phyloP scores from a whole-genome alignment of 2,329 filamentous ascomycete species.

The Hypoxylon sp. region DNA sequence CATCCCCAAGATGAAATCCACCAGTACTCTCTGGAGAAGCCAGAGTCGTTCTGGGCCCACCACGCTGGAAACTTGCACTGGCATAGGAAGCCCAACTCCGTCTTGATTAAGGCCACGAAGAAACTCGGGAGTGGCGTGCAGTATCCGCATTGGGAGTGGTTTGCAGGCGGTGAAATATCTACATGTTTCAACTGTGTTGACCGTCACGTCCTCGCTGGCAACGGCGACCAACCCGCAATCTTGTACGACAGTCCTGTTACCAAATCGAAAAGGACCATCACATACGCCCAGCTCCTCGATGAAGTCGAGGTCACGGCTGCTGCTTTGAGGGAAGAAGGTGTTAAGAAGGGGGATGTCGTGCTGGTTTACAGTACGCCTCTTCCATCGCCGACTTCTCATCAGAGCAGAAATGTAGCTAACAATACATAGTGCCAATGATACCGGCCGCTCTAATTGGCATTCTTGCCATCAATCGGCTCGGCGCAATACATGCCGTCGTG shows the following conservation, averaged over 20 bases:
- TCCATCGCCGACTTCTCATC: neutral
- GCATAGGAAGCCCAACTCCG: conserved; percentile 80
- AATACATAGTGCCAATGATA: conserved; percentile 87
- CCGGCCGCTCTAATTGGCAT: conserved; percentile 89
- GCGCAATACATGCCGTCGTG: conserved; percentile 91
- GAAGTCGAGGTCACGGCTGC: conserved; percentile 88
- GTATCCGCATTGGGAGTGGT: conserved; percentile 91
- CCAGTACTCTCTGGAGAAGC: conserved; percentile 74
- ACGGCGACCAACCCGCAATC: conserved; percentile 81
- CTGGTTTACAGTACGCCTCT: conserved; percentile 82
- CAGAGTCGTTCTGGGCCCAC: conserved; percentile 80
- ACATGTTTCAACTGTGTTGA: conserved; percentile 95
- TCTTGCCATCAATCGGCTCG: conserved; percentile 83
- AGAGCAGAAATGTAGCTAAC: conserved; percentile 30
- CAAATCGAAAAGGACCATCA: conserved; percentile 77
- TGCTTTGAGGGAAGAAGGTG: conserved; percentile 84
- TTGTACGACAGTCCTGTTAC: conserved; percentile 92
- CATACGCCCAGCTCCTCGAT: conserved; percentile 80
- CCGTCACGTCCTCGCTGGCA: conserved; percentile 85
- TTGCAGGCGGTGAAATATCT: conserved; percentile 87
- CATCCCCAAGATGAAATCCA: conserved; percentile 68
- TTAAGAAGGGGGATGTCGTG: conserved; percentile 87
- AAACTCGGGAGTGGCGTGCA: conserved; percentile 72
- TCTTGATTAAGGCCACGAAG: conserved; percentile 74
- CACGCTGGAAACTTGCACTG: conserved; percentile 84